These are phyloP conservation scores for Spinellus fusiger DNA, from an alignment of 192 early-diverging fungal species.

Conservation along the genomic window DNA sequence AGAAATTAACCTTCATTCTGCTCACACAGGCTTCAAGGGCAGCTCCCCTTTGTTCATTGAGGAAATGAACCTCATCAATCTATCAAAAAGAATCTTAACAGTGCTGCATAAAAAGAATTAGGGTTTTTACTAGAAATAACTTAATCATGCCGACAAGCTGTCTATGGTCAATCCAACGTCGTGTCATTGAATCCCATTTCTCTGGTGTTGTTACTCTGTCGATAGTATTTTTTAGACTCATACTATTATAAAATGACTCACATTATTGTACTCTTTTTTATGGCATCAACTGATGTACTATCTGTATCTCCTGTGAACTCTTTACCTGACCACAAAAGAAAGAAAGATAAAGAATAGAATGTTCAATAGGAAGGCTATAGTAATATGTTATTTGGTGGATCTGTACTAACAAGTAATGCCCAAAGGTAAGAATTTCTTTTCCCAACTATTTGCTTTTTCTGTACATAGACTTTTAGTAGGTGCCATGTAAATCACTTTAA, in stretches of 20 bases:
- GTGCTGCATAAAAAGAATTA: background rate
- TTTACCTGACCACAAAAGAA: conserved; percentile 32
- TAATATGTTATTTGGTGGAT: conserved; percentile 7
- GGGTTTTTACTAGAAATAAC: conserved; percentile 35
- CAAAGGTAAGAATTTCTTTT: conserved; percentile 42
- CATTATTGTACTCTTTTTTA: conserved; percentile 37
- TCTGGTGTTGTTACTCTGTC: conserved; percentile 70
- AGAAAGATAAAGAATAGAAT: background rate
- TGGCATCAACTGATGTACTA: conserved; percentile 30
- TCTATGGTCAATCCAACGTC: conserved; percentile 45
- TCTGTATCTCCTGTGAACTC: conserved; percentile 67
- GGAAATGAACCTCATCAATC: conserved; percentile 76
- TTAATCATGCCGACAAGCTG: conserved; percentile 26
- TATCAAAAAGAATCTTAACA: background rate
- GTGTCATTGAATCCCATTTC: conserved; percentile 70
- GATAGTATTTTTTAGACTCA: background rate
- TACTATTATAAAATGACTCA: background rate
- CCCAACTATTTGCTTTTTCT: conserved; percentile 58
- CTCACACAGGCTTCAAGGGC: conserved; percentile 66
- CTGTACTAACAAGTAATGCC: conserved; percentile 36
- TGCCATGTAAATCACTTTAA: conserved; percentile 65
- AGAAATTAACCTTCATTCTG: conserved; percentile 22
- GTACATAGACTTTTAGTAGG: conserved; percentile 65
- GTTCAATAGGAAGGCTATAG: too few relatives aligned
- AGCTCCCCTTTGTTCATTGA: conserved; percentile 60